Conservation (phyloP, 2,329 filamentous ascomycete species). For the Hyphodiscus sp. region DNA sequence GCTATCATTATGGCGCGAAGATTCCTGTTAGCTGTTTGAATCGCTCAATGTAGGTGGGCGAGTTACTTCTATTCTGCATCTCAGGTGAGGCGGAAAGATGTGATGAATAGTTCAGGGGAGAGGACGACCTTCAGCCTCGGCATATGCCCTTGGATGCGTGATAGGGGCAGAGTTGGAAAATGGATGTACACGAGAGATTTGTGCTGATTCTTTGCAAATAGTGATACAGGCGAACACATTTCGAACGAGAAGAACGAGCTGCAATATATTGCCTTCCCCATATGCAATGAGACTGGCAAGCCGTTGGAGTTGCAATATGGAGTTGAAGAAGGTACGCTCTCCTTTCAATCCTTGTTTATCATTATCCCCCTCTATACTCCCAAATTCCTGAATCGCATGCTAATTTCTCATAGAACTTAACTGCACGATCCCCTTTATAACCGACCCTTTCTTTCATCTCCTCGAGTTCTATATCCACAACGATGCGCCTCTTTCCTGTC, state of each 20-base stretch:
- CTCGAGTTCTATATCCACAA: conserved; percentile 98
- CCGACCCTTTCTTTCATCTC: conserved; percentile 77
- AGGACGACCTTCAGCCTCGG: not conserved
- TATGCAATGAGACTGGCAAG: conserved; percentile 78
- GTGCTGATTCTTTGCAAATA: conserved; percentile 31
- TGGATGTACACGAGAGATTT: not conserved
- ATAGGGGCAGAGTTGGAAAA: not conserved
- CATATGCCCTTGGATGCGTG: not conserved
- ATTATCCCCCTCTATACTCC: not conserved
- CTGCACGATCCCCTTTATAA: conserved; percentile 72
- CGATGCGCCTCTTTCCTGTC: conserved; percentile 88
- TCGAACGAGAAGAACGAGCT: conserved; percentile 74
- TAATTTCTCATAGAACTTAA: conserved; percentile 55
- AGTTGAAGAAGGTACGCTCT: conserved; percentile 45
- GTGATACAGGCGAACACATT: conserved; percentile 85
- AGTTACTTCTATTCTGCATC: not conserved
- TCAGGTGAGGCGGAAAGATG: not conserved
- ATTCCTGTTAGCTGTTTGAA: conserved; percentile 70
- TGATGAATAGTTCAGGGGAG: not conserved
- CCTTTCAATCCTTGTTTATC: not conserved
- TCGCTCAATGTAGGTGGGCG: conserved; percentile 58
- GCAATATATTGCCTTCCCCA: conserved; percentile 85
- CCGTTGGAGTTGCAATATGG: conserved; percentile 86
- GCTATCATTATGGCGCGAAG: conserved; percentile 59
- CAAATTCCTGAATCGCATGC: not conserved